These are phyloP conservation scores for Penicillium sp. DNA, from an alignment of 2,329 filamentous ascomycete species.

Conservation along the genomic window DNA sequence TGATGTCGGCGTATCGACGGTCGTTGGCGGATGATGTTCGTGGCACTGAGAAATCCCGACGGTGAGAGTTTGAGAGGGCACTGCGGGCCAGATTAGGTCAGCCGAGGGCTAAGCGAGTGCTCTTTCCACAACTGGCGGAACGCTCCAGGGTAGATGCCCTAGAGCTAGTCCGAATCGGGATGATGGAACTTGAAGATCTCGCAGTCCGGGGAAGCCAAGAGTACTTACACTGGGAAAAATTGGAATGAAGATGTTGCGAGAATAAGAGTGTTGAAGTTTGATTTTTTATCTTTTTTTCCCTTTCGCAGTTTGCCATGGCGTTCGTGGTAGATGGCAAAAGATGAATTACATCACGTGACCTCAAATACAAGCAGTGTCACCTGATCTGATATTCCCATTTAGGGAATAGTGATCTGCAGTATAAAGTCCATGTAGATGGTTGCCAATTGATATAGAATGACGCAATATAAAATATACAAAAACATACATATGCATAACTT, in stretches of 20 bases:
- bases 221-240: not conserved
- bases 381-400: not conserved
- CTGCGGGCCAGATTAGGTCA: constrained; percentile 42
- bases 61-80: constrained; percentile 42
- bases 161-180: constrained; percentile 20
- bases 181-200: constrained; percentile 1
- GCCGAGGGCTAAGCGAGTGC: constrained; percentile 37
- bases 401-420: constrained; percentile 4
- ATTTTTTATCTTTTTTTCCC: too few relatives aligned
- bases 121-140: constrained; percentile 7
- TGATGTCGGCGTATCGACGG: constrained; percentile 49
- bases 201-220: constrained; percentile 9
- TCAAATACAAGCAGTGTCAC: not conserved
- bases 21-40: constrained; percentile 49
- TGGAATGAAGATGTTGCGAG: not conserved
- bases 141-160: constrained; percentile 6
- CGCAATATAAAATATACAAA: constrained; percentile 11
- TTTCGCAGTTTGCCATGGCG: not conserved
- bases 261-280: not conserved
- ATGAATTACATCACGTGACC: not conserved
- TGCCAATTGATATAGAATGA: not conserved
- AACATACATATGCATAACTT: constrained; percentile 17
- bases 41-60: constrained; percentile 42
- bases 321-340: not conserved
- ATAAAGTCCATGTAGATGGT: not conserved